These are phyloP conservation scores for Suhomyces taliae DNA, from an alignment of 1,139 yeast species.

Conservation along the genomic window DNA sequence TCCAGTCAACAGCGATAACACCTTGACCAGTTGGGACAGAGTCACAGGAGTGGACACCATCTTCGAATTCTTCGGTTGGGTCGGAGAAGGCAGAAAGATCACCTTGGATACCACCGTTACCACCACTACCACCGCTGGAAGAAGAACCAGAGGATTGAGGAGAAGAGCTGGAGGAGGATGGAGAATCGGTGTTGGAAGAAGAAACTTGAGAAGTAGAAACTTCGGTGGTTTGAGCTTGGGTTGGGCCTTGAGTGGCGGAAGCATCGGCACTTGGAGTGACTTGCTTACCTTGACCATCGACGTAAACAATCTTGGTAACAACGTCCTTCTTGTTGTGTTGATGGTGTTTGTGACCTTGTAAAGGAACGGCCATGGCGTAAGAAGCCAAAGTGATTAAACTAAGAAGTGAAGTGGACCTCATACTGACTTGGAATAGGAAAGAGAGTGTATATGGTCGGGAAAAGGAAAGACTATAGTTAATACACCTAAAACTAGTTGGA, in stretches of 20 bases:
- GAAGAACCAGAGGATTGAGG: constrained; percentile 20
- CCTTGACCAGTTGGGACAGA: constrained; percentile 72
- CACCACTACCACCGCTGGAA: constrained; percentile 14
- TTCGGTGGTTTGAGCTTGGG: constrained; percentile 11
- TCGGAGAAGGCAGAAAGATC: constrained; percentile 53
- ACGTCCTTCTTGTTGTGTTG: constrained; percentile 18
- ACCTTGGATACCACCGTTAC: constrained; percentile 46
- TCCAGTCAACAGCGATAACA: constrained; percentile 61
- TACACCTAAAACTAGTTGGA: constrained; percentile 9
- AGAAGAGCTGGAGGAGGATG: constrained; percentile 23
- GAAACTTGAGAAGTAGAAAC: constrained; percentile 14
- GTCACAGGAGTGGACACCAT: constrained; percentile 62
- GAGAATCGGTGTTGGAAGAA: constrained; percentile 13
- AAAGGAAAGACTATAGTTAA: constrained; percentile 29
- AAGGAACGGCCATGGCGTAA: constrained; percentile 20
- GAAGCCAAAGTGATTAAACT: constrained; percentile 20
- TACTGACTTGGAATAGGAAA: constrained; percentile 2
- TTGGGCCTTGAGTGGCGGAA: constrained; percentile 9
- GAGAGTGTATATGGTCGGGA: constrained; percentile 9
- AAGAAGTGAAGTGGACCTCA: constrained; percentile 18
- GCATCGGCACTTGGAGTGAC: constrained; percentile 17
- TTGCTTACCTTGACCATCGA: constrained; percentile 18
- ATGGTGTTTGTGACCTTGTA: constrained; percentile 17
- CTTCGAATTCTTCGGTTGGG: constrained; percentile 58
- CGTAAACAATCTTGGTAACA: constrained; percentile 20